These are phyloP conservation scores for Pythium brassicae DNA, from an alignment of 352 stramenopile genomes.

Conservation along the genomic window DNA sequence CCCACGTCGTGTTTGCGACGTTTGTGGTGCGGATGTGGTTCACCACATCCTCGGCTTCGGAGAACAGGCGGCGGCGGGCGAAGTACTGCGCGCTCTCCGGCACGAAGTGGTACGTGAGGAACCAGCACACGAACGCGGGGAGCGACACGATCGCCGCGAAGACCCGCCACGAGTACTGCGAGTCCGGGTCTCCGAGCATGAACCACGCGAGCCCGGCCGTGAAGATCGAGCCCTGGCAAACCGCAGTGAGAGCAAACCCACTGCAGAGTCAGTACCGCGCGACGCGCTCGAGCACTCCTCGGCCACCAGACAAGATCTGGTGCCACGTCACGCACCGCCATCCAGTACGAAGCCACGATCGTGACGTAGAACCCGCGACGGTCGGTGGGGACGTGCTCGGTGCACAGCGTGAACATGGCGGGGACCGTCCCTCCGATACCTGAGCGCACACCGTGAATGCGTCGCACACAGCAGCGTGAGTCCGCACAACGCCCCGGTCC, in stretches of 20 bases:
- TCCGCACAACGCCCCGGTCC: background rate
- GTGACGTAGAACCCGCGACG: constrained; percentile 82
- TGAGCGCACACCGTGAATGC: too few relatives aligned
- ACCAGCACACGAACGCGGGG: constrained; percentile 61
- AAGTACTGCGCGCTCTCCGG: constrained; percentile 83
- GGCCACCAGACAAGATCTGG: background rate
- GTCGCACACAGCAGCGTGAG: too few relatives aligned
- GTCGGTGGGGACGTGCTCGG: constrained; percentile 77
- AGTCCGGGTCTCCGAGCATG: constrained; percentile 50
- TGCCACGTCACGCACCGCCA: constrained; percentile 54
- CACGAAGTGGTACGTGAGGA: constrained; percentile 66
- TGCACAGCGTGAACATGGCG: constrained; percentile 82
- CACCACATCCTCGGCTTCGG: constrained; percentile 51
- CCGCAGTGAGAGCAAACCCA: background rate
- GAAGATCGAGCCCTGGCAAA: constrained; percentile 74
- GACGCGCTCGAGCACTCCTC: background rate
- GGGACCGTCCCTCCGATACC: constrained; percentile 87
- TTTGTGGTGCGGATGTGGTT: constrained; percentile 53
- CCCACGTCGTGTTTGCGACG: constrained; percentile 1
- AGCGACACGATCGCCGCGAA: constrained; percentile 74
- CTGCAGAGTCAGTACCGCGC: background rate
- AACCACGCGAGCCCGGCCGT: constrained; percentile 78
- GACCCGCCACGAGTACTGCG: constrained; percentile 55
- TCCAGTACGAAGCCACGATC: constrained; percentile 88
- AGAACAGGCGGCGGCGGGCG: constrained; percentile 40